Conservation (phyloP, 129 eudicot species). For the Apium graveolens region DNA sequence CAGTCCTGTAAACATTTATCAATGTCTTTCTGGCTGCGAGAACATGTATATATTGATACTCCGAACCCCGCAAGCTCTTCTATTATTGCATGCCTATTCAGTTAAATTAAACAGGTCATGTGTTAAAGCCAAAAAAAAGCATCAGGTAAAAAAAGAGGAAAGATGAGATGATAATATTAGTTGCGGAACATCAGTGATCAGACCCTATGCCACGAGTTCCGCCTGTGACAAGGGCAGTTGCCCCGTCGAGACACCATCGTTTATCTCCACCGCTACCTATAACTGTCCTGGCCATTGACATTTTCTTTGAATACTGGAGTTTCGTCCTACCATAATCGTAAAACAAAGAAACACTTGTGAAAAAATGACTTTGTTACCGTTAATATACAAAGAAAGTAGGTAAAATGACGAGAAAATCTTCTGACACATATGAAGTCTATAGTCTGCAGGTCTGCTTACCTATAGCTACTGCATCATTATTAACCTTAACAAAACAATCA, state of each 20-base stretch:
- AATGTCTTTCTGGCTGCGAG: slow-evolving; percentile 32
- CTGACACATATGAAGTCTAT: neutral
- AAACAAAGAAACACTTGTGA: too few species aligned
- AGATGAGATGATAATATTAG: too few species aligned
- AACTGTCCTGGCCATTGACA: too few species aligned
- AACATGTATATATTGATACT: slow-evolving; percentile 34
- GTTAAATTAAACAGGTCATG: too few species aligned
- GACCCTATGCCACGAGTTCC: slow-evolving; percentile 54
- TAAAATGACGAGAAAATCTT: too few species aligned
- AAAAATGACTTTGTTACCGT: too few species aligned
- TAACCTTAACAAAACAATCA: neutral
- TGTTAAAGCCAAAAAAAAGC: too few species aligned
- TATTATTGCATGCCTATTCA: slow-evolving; percentile 17
- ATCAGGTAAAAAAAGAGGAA: too few species aligned
- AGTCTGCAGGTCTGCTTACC: neutral
- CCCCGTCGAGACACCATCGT: slow-evolving; percentile 23
- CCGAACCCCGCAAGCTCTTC: slow-evolving; percentile 28
- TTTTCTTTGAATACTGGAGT: neutral
- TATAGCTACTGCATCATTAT: neutral
- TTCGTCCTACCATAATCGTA: too few species aligned
- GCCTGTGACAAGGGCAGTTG: slow-evolving; percentile 43
- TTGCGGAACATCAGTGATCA: too few species aligned
- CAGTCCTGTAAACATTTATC: slow-evolving; percentile 30
- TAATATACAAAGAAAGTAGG: too few species aligned
- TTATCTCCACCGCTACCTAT: too few species aligned